Base-by-base conservation (phyloP, 108 stramenopile species). In the Conticribra weissflogii region DNA sequence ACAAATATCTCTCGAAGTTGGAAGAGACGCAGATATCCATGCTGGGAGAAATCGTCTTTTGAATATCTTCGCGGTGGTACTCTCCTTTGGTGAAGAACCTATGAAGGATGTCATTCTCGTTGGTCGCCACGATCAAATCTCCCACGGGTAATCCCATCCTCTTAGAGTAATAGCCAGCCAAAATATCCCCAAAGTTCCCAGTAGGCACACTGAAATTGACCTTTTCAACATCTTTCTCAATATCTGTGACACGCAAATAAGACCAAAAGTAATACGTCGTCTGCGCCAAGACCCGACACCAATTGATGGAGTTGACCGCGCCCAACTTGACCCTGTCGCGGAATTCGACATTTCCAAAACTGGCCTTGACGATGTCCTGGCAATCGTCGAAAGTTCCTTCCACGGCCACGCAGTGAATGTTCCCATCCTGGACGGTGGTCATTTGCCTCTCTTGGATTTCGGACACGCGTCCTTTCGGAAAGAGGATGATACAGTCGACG, bases 11-110 rank as follows among this genome's bases (percentile, higher is more conserved):
- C 69, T 99, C 98, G 78, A 99, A 99, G 85, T 99, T 99, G 48
- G 92, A 94, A 30, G 92, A 94, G 0, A 99, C 97, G 63, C 96
- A 99, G 72, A 99, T 98, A 72, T 99, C 98, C 98, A 99, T 99
- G 16, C 88, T 90, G 15, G 98, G 98, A 19, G 94, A 87, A 29
- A 98, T 90, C 16, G 96, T 95, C 67, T 92, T 62, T 44, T 82
- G 81, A 72, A 97, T 94, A 4, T 74, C 72, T 48, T 93, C 88
- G 49, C 95, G 77, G 58, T 95, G 91, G 79, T 99, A 99, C 68
- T 96, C 85, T 29, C 98, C 98, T 51, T 83, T 86, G 32, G 87
- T 85, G 76, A 99, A 97, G 82, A 99, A 99, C 33, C 97, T 88
- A 72, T 98, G 96, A 31, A 99, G 91, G 67, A 99, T 98, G 66